Evolutionary conservation across 2,329 filamentous ascomycete species (phyloP).

Genomic region (Neurospora sp.): DNA sequence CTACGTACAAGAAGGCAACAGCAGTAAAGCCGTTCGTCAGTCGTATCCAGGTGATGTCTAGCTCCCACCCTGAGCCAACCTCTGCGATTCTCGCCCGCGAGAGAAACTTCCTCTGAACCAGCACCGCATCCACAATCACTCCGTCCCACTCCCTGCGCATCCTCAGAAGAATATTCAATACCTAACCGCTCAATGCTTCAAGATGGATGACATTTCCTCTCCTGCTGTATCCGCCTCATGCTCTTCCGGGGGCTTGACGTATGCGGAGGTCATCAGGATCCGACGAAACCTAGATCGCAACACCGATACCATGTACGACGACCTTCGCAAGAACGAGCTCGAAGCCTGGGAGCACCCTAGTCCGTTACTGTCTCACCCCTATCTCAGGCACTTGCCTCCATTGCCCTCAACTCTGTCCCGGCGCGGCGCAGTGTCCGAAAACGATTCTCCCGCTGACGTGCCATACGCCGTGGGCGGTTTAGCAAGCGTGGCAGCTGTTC

Average conservation of each 20-base stretch:
- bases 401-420: neutral
- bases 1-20: neutral
- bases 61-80: neutral
- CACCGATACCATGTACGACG: neutral
- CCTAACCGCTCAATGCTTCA: neutral
- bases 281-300: neutral
- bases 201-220: neutral
- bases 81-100: neutral
- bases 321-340: neutral
- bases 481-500: constrained; percentile 8
- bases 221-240: neutral
- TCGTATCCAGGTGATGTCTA: neutral
- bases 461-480: neutral
- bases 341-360: neutral
- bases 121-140: neutral
- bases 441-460: neutral
- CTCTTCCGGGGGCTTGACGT: neutral
- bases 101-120: neutral
- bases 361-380: neutral
- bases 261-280: neutral
- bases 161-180: neutral
- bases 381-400: neutral
- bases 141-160: neutral
- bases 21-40: neutral
- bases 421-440: neutral